Percentiles rank a stretch among this genome's conserved stretches.
phyloP scores from a whole-genome alignment of 352 stramenopile genomes.

The Phytophthora colocasiae region DNA sequence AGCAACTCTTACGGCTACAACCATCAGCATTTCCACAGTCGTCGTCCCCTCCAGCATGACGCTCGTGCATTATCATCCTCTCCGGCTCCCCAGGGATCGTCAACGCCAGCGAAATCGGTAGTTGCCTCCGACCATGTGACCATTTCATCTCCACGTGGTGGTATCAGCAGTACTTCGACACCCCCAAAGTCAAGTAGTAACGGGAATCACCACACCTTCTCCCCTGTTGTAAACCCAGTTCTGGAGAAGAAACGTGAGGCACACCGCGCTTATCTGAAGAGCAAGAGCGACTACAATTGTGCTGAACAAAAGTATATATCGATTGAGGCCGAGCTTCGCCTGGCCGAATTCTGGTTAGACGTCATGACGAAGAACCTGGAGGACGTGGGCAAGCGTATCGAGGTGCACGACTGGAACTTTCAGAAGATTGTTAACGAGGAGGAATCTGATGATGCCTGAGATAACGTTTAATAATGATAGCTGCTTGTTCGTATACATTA shows the following conservation, averaged over 20 bases:
- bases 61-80: conserved; percentile 16
- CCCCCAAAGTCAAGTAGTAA: conserved; percentile 11
- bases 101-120: conserved; percentile 22
- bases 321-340: conserved; percentile 57
- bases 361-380: conserved; percentile 69
- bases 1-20: conserved; percentile 17
- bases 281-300: conserved; percentile 60
- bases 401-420: conserved; percentile 83
- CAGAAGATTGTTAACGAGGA: conserved; percentile 58
- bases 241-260: conserved; percentile 49
- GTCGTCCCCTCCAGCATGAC: conserved; percentile 18
- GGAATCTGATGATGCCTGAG: conserved; percentile 30
- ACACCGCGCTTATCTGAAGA: conserved; percentile 61
- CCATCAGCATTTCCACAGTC: conserved; percentile 16
- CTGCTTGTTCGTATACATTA: conserved; percentile 43
- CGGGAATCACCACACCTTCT: conserved; percentile 10
- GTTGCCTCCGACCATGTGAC: conserved; percentile 15
- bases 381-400: conserved; percentile 78
- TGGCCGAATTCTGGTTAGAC: conserved; percentile 77
- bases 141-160: conserved; percentile 25
- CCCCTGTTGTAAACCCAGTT: conserved; percentile 39
- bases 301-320: conserved; percentile 64
- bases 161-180: conserved; percentile 12
- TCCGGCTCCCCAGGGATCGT: conserved; percentile 9
- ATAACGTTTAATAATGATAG: conserved; percentile 42